These are phyloP conservation scores for Hamamelis virginiana DNA, from an alignment of 164 flowering plant genomes.

Conservation along the genomic window DNA sequence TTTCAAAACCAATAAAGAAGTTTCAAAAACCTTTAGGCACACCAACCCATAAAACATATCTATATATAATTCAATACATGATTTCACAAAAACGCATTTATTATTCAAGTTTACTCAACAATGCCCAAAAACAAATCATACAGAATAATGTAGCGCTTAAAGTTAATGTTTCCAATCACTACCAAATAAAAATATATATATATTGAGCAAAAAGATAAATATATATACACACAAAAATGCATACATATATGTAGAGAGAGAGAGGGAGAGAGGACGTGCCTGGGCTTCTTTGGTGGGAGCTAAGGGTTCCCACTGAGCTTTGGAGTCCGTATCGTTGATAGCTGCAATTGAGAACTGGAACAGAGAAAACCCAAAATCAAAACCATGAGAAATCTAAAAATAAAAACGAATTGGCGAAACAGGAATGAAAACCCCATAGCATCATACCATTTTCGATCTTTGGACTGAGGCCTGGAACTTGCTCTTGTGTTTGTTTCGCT, in stretches of 20 bases:
- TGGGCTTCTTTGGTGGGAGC: slow-evolving; percentile 99
- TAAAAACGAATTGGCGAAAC: no score
- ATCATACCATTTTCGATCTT: no score
- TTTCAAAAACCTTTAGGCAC: no score
- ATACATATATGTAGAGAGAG: background rate
- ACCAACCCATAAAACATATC: background rate
- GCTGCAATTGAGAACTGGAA: slow-evolving; percentile 92
- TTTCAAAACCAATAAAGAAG: no score
- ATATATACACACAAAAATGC: background rate
- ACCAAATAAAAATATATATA: background rate
- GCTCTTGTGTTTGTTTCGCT: no score
- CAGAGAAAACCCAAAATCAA: slow-evolving; percentile 4
- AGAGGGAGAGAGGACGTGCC: slow-evolving; percentile 33
- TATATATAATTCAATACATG: no score
- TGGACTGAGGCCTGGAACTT: no score
- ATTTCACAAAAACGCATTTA: no score
- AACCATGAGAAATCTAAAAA: background rate
- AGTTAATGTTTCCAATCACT: background rate
- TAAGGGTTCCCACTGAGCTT: slow-evolving; percentile 75
- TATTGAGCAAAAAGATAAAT: background rate
- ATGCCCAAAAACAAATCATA: background rate
- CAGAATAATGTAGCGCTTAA: background rate
- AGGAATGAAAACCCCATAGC: no score
- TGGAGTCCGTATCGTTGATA: slow-evolving; percentile 81
- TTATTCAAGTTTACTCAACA: no score